Conservation (phyloP, 108 stramenopile genomes). For the Discostella pseudostelligera region DNA sequence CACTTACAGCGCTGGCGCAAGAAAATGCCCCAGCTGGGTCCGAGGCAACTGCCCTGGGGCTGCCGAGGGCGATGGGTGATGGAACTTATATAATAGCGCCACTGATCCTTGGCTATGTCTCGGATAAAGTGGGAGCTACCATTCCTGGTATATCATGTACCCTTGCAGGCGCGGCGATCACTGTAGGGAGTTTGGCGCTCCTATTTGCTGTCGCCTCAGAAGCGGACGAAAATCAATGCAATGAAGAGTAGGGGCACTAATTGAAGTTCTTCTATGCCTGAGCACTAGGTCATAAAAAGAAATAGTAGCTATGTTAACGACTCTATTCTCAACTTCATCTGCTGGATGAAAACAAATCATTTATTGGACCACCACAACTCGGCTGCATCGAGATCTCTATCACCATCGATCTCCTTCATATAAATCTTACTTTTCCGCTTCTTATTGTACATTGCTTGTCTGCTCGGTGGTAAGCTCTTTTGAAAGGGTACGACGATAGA, state of each 20-base stretch:
- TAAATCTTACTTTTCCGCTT: conserved; percentile 82
- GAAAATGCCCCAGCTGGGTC: conserved; percentile 53
- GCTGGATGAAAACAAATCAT: too few relatives aligned
- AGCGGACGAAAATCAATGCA: background rate
- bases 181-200: conserved; percentile 29
- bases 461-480: conserved; percentile 61
- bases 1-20: conserved; percentile 62
- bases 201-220: background rate
- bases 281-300: too few relatives aligned
- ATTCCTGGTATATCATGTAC: conserved; percentile 34
- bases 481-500: background rate
- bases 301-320: too few relatives aligned
- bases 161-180: conserved; percentile 28
- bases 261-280: too few relatives aligned
- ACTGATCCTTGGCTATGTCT: conserved; percentile 56
- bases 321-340: too few relatives aligned
- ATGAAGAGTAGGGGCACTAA: too few relatives aligned
- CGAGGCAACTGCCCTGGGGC: conserved; percentile 67
- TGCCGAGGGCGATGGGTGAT: conserved; percentile 71
- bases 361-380: conserved; percentile 82
- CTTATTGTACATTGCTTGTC: conserved; percentile 78
- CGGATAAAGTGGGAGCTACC: conserved; percentile 40
- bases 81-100: conserved; percentile 77
- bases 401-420: conserved; percentile 79
- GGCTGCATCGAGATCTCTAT: conserved; percentile 79